Percentiles rank a stretch among this genome's conserved stretches.
Evolutionary conservation across 1,284 basidiomycete genomes (phyloP).

Genomic region (Microbotryum violaceum): DNA sequence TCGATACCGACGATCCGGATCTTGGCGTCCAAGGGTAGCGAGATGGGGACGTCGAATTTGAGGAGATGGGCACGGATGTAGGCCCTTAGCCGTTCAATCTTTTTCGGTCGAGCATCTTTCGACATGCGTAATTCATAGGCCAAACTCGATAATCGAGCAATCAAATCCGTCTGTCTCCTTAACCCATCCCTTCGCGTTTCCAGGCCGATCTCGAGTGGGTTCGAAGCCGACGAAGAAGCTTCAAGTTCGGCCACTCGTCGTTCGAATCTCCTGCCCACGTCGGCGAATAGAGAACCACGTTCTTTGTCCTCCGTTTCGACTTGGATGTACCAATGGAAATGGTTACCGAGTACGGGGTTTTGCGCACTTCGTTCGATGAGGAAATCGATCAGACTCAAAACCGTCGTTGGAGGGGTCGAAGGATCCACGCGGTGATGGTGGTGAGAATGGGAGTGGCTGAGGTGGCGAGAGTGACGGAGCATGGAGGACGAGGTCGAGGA

Average conservation of each 20-base stretch:
- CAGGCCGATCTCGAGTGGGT: conserved; percentile 12
- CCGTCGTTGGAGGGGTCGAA: conserved; percentile 54
- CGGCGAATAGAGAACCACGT: conserved; percentile 83
- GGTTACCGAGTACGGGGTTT: conserved; percentile 78
- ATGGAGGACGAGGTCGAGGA: conserved; percentile 18
- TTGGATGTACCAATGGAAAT: conserved; percentile 95
- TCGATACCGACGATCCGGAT: conserved; percentile 75
- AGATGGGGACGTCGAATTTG: conserved; percentile 61
- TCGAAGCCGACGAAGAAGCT: neutral
- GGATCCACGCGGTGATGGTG: conserved; percentile 41
- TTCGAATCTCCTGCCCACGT: conserved; percentile 82
- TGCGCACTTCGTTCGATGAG: conserved; percentile 75
- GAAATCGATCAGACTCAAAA: conserved; percentile 63
- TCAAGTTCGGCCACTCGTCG: conserved; percentile 62
- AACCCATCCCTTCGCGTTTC: conserved; percentile 60
- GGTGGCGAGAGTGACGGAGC: conserved; percentile 40
- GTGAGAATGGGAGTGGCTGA: conserved; percentile 3
- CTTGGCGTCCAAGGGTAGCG: conserved; percentile 80
- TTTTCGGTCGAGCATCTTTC: conserved; percentile 89
- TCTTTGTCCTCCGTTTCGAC: conserved; percentile 79
- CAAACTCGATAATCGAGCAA: conserved; percentile 70
- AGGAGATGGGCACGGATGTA: conserved; percentile 65
- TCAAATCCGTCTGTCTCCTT: conserved; percentile 73
- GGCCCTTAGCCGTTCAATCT: conserved; percentile 92
- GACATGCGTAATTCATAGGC: conserved; percentile 79